Base-by-base conservation (phyloP, 495 filamentous ascomycete genomes). In the Lophiostoma macrostomum region DNA sequence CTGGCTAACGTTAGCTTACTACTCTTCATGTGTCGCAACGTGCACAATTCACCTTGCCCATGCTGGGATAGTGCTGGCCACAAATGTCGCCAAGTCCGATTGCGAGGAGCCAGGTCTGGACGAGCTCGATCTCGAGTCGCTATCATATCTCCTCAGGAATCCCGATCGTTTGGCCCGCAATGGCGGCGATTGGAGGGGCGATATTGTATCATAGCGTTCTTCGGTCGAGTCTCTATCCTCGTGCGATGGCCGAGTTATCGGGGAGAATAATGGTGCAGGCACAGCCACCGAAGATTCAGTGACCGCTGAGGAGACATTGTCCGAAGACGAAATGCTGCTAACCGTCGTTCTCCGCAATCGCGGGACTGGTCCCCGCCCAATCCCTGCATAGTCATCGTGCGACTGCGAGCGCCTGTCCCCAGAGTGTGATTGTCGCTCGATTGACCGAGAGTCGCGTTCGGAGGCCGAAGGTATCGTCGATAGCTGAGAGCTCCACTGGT, bases 31-130 rank as follows among this genome's bases (percentile, higher is more conserved):
- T 35, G 16, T 2, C 5, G 19, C 6, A 7, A 18, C 0, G 6
- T 37, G 14, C 1, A 1, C 16, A 5, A 41, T 67, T 46, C 70
- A 76, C 73, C 71, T 74, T 45, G 82, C 82, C 83, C 83, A 86
- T 29, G 75, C 68, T n/a, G 83, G 83, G 40, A 88, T 79, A 24
- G 78, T 72, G 48, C 68, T 71, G 0, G 69, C 42, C 28, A 80
- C 74, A 29, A 86, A 73, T 44, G 78, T 84, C 74, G 68, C 74
- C 8, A 59, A 37, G 36, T 59, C 58, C 1, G 61, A 64, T 30
- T 61, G 58, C n/a, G 56, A 50, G 13, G 61, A 64, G 7, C 58
- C 48, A 75, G 18, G 61, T 39, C 39, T 67, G 66, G 13, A 78
- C 77, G 46, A 76, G 71, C 47, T 55, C 11, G 62, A 54, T 13